Base-by-base conservation (phyloP, 805 yeast genomes). In the Wickerhamiella azymoides region DNA sequence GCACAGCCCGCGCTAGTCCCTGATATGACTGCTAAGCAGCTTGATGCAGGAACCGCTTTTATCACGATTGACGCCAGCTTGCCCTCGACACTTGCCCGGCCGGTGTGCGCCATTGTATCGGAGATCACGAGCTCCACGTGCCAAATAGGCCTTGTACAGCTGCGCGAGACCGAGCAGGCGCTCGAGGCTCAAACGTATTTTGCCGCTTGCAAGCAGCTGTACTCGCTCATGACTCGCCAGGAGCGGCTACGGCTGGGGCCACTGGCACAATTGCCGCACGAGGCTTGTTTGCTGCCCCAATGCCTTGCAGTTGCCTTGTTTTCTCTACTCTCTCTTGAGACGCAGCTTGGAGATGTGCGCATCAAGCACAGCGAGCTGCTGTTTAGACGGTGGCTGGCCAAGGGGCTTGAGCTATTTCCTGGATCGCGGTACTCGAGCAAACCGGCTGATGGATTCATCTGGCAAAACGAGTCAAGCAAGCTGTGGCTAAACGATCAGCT, bases 201-300 rank as follows among this genome's bases (percentile, higher is more conserved):
- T 24, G 42, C 42, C 7, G 42, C 32, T 11, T 39, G 42, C 42
- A 39, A 39, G 25, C 35, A 19, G 25, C 42, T 39, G 14, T 39
- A 39, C 17, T 11, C 14, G 14, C 9, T n/a, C 10, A 39, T 39
- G 42, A 39, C 35, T 10, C 17, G 17, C 13, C 16, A 27, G 10
- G 35, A 39, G 18, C 26, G 18, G 18, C 13, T 2, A 26, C 18
- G 13, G 13, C 42, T 39, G 10, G 42, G 42, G 4, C 33, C 19
- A 16, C 42, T 39, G n/a, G 42, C 24, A 7, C n/a, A 25, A n/a
- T 2, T 39, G 16, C 19, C 35, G 3, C 7, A 13, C n/a, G 32
- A 26, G 7, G 35, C 13, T 6, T 11, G 17, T 2, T 2, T 17
- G 24, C 19, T 39, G 2, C 42, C 42, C 3, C 14, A 11, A 6